Base-by-base conservation (phyloP, 1,284 basidiomycete species). In the Cryptococcus floricola region DNA sequence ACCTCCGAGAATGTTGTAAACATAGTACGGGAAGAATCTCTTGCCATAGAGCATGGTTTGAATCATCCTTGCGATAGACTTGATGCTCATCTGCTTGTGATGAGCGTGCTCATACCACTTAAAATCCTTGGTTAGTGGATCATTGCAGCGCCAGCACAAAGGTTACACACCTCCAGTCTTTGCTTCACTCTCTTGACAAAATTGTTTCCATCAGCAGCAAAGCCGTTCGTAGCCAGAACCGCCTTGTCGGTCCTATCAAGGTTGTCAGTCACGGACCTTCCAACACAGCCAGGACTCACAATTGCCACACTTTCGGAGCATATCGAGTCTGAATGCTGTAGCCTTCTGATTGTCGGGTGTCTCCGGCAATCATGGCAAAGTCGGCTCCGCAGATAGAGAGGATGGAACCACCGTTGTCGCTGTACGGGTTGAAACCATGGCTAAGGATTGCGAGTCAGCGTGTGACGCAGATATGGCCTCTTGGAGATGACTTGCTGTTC, bases 51-150 rank as follows among this genome's bases (percentile, higher is more conserved):
- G 83, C 90, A 96, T 95, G 5, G 91, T 94, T 76, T 96, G 93
- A 55, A 97, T 92, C 68, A 97, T 81, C 56, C 92, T 85, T 27
- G 93, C 93, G 69, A 97, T 94, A 28, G 91, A 86, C 64, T 87
- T 87, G 46, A 97, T 82, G 25, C 89, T 87, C 88, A 95, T 95
- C 67, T 91, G 89, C 77, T 93, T 93, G 61, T 89, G 84, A 77
- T 97, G 93, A 16, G 90, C 90, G 74, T 95, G 91, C 59, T 87
- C 84, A 77, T 96, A 96, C 91, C 91, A 95, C 91, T 95, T 31
- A 27, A 38, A 23, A 39, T 27, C 47, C 38, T 49, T 45, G 52
- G 37, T 23, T 10, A 34, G 31, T 10, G 31, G 10, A 34, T 5
- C 5, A 8, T 39, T 37, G 14, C 16, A 34, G 18, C 13, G 34